Evolutionary conservation across 1,284 basidiomycete species (phyloP).

Genomic region (Apiotrichum veenhuisii): DNA sequence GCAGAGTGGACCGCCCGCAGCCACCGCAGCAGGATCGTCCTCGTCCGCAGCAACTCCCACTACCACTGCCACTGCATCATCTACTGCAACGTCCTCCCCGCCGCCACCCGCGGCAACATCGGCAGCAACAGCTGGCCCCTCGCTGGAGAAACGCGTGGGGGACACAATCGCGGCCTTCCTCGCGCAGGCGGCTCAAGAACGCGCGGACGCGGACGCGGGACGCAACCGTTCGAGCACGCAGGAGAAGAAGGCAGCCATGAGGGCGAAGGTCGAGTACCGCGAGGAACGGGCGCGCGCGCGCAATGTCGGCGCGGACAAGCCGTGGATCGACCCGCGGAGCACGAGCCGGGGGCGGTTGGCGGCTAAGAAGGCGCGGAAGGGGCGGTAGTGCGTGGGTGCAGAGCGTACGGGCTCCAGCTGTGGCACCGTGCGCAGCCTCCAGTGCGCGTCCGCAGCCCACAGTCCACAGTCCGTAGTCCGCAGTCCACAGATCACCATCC

Average conservation of each 20-base stretch:
- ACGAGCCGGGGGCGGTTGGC: too few relatives aligned
- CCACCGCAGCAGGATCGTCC: neutral
- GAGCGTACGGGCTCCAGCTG: too few relatives aligned
- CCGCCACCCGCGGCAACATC: neutral
- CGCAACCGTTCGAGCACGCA: slow-evolving; percentile 15
- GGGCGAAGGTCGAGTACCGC: slow-evolving; percentile 13
- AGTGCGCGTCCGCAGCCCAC: too few relatives aligned
- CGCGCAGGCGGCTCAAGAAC: slow-evolving; percentile 6
- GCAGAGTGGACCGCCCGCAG: neutral
- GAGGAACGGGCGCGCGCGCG: slow-evolving; percentile 6
- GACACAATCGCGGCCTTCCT: slow-evolving; percentile 8
- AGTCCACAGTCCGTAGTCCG: too few relatives aligned
- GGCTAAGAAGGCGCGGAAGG: too few relatives aligned
- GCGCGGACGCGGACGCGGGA: slow-evolving; percentile 18
- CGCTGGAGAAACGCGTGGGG: slow-evolving; percentile 5
- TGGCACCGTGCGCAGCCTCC: too few relatives aligned
- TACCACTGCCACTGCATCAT: neutral
- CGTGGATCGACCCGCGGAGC: neutral
- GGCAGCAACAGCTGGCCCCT: neutral
- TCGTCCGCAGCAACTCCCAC: too few relatives aligned
- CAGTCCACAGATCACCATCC: too few relatives aligned
- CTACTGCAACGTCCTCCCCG: neutral
- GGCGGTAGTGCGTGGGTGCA: too few relatives aligned
- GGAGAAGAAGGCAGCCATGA: slow-evolving; percentile 13
- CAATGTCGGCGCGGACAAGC: slow-evolving; percentile 1